phyloP scores from a whole-genome alignment of 2,329 filamentous ascomycete genomes.

The Fusarium denticulatum region DNA sequence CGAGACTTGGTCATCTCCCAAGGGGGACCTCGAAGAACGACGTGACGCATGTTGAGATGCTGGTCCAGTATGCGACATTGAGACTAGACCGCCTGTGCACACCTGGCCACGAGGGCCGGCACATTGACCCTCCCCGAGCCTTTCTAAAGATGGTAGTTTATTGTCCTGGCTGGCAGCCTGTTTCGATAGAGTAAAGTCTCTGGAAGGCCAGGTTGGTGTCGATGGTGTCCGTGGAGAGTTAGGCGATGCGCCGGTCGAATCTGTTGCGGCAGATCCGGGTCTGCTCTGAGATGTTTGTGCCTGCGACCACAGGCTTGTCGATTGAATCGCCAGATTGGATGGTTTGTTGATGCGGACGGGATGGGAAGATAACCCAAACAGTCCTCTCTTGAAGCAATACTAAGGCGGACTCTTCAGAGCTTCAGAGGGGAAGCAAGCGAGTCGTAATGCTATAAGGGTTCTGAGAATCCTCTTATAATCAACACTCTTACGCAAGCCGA shows the following conservation, averaged over 20 bases:
- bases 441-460: constrained; percentile 2
- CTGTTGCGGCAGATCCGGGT: constrained; percentile 45
- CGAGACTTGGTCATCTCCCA: constrained; percentile 47
- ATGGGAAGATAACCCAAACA: constrained; percentile 50
- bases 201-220: constrained; percentile 47
- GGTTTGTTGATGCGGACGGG: constrained; percentile 43
- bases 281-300: constrained; percentile 46
- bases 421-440: constrained; percentile 6
- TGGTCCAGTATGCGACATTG: constrained; percentile 72
- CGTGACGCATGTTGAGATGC: constrained; percentile 65
- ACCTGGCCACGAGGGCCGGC: constrained; percentile 61
- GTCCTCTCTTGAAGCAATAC: constrained; percentile 40
- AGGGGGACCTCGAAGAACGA: constrained; percentile 57
- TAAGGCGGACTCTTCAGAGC: constrained; percentile 3
- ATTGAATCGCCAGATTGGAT: constrained; percentile 49
- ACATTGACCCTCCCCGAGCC: constrained; percentile 62
- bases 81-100: constrained; percentile 66
- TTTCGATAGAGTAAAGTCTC: constrained; percentile 33
- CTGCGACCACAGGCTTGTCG: constrained; percentile 50
- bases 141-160: constrained; percentile 33
- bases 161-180: constrained; percentile 36
- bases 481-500: constrained; percentile 2
- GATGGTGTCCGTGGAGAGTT: constrained; percentile 50
- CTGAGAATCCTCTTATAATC: constrained; percentile 1
- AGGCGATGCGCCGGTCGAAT: constrained; percentile 48